Evolutionary conservation across 257 asterid genomes (phyloP), one percentile per base, ranked within the genome.

Genomic region (Fraxinus excelsior): DNA sequence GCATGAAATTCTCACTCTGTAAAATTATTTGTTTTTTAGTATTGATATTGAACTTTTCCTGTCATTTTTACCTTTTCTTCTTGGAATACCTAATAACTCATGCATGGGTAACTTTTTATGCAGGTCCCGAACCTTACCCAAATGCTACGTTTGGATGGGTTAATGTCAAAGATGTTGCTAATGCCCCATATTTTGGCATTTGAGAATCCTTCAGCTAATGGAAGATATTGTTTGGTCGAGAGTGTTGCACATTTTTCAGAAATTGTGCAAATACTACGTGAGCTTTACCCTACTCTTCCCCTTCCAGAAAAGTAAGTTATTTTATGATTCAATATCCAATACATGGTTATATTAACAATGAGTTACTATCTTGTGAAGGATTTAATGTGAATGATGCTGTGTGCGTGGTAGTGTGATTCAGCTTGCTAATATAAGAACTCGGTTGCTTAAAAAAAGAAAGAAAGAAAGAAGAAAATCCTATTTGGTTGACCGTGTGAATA

Each of bases 91-190:
- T 60, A 25, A 23, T 60, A 60, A 60, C 31, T 60, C 16, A 2
- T 60, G 1, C 31, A 8, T 9, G 1, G 31, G 67, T 8, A 60
- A 60, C 9, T 60, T 71, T 51, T 34, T 62, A 67, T 86, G 67
- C 86, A 93, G 98, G 93, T 71, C 88, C 93, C 5, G 90, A 86
- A 73, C 78, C 94, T 64, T 93, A 73, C 75, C 89, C 89, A 58
- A 88, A 89, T 77, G 69, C 78, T 38, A 60, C 86, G 21, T 51
- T 73, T 74, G 90, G 95, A 56, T 88, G 94, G 96, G 88, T 90
- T 7, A 79, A 91, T 70, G 97, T 92, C 11, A 90, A 76, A 77
- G 97, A 92, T 78, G 97, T 91, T 34, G 96, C 95, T 9, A 76
- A 84, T 53, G 95, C 97, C 19, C 19, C 97, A 92, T 73, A 80